Conservation (phyloP, 129 eudicot genomes). For the Erigeron canadensis region DNA sequence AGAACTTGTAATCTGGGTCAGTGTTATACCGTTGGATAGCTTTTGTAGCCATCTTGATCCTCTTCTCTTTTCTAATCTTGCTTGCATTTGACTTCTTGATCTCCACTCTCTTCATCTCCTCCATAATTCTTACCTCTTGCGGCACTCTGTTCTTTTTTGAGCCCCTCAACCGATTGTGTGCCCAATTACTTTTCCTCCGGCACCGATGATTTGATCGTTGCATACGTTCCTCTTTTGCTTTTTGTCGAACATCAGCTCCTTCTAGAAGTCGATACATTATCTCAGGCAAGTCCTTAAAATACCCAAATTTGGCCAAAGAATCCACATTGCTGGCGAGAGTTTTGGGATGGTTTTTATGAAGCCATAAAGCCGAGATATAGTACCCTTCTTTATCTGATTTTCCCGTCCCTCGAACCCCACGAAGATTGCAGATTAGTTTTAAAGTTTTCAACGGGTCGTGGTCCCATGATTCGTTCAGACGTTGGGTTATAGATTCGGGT, state of each 20-base stretch:
- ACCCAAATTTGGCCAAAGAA: slow-evolving; percentile 3
- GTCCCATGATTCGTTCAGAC: slow-evolving; percentile 6
- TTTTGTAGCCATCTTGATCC: slow-evolving; percentile 7
- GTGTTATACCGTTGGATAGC: slow-evolving; percentile 11
- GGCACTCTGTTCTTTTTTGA: slow-evolving; percentile 2
- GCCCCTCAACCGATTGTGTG: background rate
- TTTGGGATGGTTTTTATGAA: slow-evolving; percentile 22
- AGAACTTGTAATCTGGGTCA: slow-evolving; percentile 13
- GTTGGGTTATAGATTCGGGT: background rate
- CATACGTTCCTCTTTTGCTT: slow-evolving; percentile 11
- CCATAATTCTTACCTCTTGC: background rate
- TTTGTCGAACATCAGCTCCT: background rate
- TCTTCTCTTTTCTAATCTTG: background rate
- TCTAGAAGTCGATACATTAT: slow-evolving; percentile 19
- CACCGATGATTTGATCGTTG: background rate
- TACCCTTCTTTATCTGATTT: slow-evolving; percentile 24
- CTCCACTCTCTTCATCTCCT: slow-evolving; percentile 6
- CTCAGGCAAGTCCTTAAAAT: slow-evolving; percentile 23
- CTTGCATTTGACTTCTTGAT: background rate
- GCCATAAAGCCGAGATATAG: slow-evolving; percentile 15
- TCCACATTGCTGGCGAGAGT: slow-evolving; percentile 12
- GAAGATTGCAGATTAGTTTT: slow-evolving; percentile 20
- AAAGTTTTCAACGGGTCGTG: slow-evolving; percentile 19
- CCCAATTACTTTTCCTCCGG: background rate
- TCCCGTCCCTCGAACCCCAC: slow-evolving; percentile 19